Conservation (phyloP, 2,329 filamentous ascomycete species). For the Pestalotiopsis sp. region DNA sequence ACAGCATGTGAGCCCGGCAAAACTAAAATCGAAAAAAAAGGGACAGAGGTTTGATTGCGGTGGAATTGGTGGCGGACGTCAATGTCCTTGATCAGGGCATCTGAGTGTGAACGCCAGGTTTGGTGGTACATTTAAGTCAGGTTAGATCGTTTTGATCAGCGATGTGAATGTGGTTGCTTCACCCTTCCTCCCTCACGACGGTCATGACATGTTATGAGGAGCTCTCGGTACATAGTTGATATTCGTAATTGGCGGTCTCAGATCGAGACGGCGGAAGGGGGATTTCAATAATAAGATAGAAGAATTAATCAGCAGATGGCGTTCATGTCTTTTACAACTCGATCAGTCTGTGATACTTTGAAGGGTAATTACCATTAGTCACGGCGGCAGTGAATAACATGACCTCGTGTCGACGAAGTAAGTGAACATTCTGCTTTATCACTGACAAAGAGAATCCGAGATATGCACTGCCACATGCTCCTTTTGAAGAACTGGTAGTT, state of each 20-base stretch:
- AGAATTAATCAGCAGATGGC: too few species aligned
- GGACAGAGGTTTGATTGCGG: background rate
- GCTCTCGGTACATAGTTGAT: background rate
- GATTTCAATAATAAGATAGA: too few species aligned
- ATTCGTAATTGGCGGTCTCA: background rate
- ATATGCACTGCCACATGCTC: too few species aligned
- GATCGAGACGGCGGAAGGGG: too few species aligned
- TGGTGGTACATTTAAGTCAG: background rate
- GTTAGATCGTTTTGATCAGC: conserved; percentile 1
- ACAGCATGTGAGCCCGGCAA: background rate
- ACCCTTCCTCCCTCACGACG: conserved; percentile 2
- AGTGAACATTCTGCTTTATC: too few species aligned
- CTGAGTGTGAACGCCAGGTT: background rate
- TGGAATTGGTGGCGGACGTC: background rate
- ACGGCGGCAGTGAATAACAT: too few species aligned
- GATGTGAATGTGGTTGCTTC: conserved; percentile 5
- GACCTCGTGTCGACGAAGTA: too few species aligned
- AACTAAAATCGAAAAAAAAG: background rate
- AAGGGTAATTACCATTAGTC: too few species aligned
- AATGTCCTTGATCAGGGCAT: background rate
- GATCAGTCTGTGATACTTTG: too few species aligned
- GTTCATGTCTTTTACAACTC: too few species aligned
- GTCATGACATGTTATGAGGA: background rate
- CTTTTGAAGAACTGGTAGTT: too few species aligned
- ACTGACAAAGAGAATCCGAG: too few species aligned